A percentile compares a stretch with the other conserved stretches of the same genome.
These are phyloP conservation scores for Claviceps pazoutovae DNA, from an alignment of 2,329 filamentous ascomycete species.

Conservation along the genomic window DNA sequence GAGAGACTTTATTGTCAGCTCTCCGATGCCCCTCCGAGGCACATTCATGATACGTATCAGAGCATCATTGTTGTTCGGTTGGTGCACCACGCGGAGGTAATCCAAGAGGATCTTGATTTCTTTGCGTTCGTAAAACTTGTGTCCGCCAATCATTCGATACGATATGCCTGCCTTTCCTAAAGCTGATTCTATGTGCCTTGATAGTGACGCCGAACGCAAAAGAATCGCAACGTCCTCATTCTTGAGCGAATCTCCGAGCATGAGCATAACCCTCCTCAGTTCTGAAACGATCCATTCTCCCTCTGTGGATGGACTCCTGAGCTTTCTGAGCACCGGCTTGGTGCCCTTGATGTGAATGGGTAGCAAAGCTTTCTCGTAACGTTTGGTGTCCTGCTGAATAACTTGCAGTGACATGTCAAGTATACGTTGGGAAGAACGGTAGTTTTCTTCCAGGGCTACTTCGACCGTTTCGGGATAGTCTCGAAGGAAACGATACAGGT, in stretches of 20 bases:
- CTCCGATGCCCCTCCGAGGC: constrained; percentile 68
- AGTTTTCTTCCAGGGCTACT: constrained; percentile 84
- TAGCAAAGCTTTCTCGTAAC: constrained; percentile 67
- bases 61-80: constrained; percentile 78
- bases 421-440: constrained; percentile 79
- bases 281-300: constrained; percentile 83
- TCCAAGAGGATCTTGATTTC: constrained; percentile 82
- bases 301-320: constrained; percentile 58
- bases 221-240: constrained; percentile 74
- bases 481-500: constrained; percentile 62
- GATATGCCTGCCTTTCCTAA: constrained; percentile 69
- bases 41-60: constrained; percentile 73
- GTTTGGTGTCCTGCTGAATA: constrained; percentile 74
- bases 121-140: constrained; percentile 79
- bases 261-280: constrained; percentile 52
- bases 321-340: constrained; percentile 62
- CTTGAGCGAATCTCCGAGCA: constrained; percentile 61
- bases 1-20: constrained; percentile 59
- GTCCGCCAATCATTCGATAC: constrained; percentile 84
- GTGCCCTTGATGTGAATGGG: constrained; percentile 71
- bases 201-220: constrained; percentile 70
- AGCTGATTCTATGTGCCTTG: constrained; percentile 71
- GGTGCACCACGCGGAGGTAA: constrained; percentile 73
- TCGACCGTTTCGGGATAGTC: constrained; percentile 69
- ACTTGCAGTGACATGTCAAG: constrained; percentile 66